These are phyloP conservation scores for Candida easanensis DNA, from an alignment of 805 yeast genomes.

Conservation along the genomic window DNA sequence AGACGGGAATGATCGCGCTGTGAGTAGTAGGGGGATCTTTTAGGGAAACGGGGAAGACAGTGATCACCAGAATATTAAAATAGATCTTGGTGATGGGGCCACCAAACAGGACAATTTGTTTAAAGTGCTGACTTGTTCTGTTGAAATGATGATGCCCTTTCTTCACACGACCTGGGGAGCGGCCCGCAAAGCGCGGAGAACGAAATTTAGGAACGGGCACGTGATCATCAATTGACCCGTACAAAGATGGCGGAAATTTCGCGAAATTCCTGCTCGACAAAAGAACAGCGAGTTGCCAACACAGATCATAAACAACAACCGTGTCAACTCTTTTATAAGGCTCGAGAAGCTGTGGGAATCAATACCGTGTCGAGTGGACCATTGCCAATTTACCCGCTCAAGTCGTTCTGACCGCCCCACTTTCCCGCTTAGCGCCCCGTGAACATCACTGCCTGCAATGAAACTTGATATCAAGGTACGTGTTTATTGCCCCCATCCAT, in stretches of 20 bases:
- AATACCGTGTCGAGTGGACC: not conserved
- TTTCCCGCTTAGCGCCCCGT: not conserved
- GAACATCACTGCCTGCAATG: constrained; percentile 13
- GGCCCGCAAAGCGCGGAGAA: too few relatives aligned
- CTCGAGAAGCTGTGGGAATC: not conserved
- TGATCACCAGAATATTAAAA: too few relatives aligned
- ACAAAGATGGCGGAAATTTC: not conserved
- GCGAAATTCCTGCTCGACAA: constrained; percentile 1
- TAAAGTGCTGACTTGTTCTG: too few relatives aligned
- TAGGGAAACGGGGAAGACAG: too few relatives aligned
- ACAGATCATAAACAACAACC: constrained; percentile 4
- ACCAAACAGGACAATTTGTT: too few relatives aligned
- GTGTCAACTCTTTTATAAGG: not conserved
- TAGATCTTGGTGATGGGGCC: too few relatives aligned
- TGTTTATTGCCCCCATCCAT: not conserved
- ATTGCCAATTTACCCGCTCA: not conserved
- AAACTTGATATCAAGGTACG: constrained; percentile 28
- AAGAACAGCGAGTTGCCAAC: constrained; percentile 6
- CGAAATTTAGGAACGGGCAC: not conserved
- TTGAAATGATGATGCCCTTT: too few relatives aligned
- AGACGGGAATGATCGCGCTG: not conserved
- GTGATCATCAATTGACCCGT: constrained; percentile 1
- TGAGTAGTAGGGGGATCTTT: too few relatives aligned
- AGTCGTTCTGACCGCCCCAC: not conserved
- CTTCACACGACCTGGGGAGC: too few relatives aligned